Percentiles rank a stretch among this genome's conserved stretches.
These are phyloP conservation scores for Plenodomus lindquistii DNA, from an alignment of 2,329 filamentous ascomycete genomes.

Conservation along the genomic window DNA sequence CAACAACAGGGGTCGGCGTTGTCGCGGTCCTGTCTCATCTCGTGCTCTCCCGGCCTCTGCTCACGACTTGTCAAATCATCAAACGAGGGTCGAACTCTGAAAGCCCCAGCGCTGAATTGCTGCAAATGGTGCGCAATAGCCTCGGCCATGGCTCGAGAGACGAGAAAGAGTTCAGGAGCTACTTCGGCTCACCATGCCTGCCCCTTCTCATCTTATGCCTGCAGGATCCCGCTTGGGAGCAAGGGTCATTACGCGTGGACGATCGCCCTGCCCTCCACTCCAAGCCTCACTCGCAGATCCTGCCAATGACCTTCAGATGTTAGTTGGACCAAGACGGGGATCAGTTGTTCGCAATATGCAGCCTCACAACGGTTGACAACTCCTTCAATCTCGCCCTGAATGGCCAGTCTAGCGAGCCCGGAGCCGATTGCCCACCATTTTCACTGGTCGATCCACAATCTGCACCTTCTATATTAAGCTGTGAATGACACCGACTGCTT, in stretches of 20 bases:
- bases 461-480: constrained; percentile 4
- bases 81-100: constrained; percentile 33
- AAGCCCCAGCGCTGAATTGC: constrained; percentile 21
- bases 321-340: neutral
- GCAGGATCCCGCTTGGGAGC: constrained; percentile 28
- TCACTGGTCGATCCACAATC: neutral
- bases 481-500: constrained; percentile 6
- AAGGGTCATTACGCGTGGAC: constrained; percentile 27
- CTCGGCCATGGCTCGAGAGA: neutral
- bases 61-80: constrained; percentile 39
- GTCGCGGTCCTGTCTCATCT: constrained; percentile 44
- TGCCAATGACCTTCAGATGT: constrained; percentile 8
- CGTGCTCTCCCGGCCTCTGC: constrained; percentile 11
- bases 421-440: neutral
- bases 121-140: neutral
- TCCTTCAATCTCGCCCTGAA: neutral
- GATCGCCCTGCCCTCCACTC: constrained; percentile 32
- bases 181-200: constrained; percentile 34
- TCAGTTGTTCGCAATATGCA: too few relatives aligned
- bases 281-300: constrained; percentile 45
- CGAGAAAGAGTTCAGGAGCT: constrained; percentile 26
- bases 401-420: neutral
- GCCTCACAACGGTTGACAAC: too few relatives aligned
- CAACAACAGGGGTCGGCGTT: constrained; percentile 14
- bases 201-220: constrained; percentile 34